Evolutionary conservation across 148 eudicot species (phyloP).

Genomic region (Spergularia marina): DNA sequence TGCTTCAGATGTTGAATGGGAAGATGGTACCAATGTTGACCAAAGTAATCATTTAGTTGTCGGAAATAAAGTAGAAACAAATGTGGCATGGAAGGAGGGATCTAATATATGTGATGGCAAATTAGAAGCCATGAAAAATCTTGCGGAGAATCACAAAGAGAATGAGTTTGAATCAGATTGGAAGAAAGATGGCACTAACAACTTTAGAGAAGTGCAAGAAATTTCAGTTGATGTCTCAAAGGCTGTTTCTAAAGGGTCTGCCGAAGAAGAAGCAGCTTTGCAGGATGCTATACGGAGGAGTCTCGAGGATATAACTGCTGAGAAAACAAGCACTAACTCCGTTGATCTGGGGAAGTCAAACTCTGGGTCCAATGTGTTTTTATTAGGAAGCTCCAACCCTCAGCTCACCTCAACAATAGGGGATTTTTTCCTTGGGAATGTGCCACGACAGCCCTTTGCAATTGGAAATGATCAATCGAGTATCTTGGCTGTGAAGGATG

Average conservation of each 20-base stretch:
- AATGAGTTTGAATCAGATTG: slow-evolving; percentile 52
- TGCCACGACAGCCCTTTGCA: slow-evolving; percentile 25
- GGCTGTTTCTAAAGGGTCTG: slow-evolving; percentile 53
- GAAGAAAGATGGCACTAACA: slow-evolving; percentile 46
- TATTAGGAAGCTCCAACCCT: slow-evolving; percentile 27
- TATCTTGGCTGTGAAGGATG: slow-evolving; percentile 19
- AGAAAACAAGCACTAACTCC: slow-evolving; percentile 25
- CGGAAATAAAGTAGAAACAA: slow-evolving; percentile 20
- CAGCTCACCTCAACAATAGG: slow-evolving; percentile 22
- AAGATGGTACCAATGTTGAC: slow-evolving; percentile 50
- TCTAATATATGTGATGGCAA: slow-evolving; percentile 1
- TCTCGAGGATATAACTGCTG: slow-evolving; percentile 46
- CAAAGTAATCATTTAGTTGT: slow-evolving; percentile 19
- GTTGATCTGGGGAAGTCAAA: slow-evolving; percentile 24
- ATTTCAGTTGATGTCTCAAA: slow-evolving; percentile 28
- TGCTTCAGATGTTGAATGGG: slow-evolving; percentile 76
- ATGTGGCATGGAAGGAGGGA: slow-evolving; percentile 29
- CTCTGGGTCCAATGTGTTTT: slow-evolving; percentile 18
- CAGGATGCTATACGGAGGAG: slow-evolving; percentile 87
- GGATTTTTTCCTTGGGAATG: slow-evolving; percentile 14
- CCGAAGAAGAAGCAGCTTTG: slow-evolving; percentile 72
- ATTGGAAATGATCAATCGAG: slow-evolving; percentile 18
- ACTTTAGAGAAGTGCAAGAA: slow-evolving; percentile 28
- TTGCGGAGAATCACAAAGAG: slow-evolving; percentile 16
- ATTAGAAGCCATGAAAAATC: neutral